A percentile compares a stretch with the other conserved stretches of the same genome.
These are phyloP conservation scores for Annulohypoxylon truncatum DNA, from an alignment of 2,329 filamentous ascomycete species.

Conservation along the genomic window DNA sequence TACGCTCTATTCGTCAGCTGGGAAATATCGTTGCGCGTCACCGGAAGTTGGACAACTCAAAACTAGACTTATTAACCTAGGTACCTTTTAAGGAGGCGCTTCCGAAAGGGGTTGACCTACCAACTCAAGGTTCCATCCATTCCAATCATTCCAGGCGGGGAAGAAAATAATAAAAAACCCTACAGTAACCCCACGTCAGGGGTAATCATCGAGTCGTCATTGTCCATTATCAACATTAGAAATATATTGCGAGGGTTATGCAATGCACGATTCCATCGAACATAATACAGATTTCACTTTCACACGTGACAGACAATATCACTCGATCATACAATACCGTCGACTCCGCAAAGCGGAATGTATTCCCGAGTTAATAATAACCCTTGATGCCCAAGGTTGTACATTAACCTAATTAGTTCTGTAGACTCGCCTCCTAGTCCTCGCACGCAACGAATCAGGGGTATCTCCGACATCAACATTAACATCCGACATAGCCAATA, in stretches of 20 bases:
- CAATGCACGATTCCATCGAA: conserved; percentile 20
- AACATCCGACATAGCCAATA: conserved; percentile 3
- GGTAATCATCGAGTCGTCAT: conserved; percentile 4
- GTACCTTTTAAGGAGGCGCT: not conserved
- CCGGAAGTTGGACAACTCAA: conserved; percentile 10
- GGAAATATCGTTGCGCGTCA: conserved; percentile 23
- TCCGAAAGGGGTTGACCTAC: conserved; percentile 24
- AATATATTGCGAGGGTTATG: conserved; percentile 25
- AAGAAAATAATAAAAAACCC: conserved; percentile 13
- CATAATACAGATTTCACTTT: conserved; percentile 12
- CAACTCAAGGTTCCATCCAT: conserved; percentile 8
- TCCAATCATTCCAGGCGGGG: conserved; percentile 19
- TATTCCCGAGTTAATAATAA: conserved; percentile 13
- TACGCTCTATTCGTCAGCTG: conserved; percentile 17
- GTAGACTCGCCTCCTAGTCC: conserved; percentile 1
- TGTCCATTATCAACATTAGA: conserved; percentile 10
- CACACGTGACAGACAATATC: conserved; percentile 14
- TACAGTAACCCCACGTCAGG: conserved; percentile 17
- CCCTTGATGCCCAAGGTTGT: conserved; percentile 27
- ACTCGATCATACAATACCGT: not conserved
- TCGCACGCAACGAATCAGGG: conserved; percentile 20
- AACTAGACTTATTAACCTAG: not conserved
- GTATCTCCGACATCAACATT: conserved; percentile 35
- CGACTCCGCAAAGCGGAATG: not conserved
- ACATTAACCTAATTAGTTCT: conserved; percentile 21